phyloP scores from a whole-genome alignment of 1,139 yeast genomes.

The Yamadazyma triangularis region DNA sequence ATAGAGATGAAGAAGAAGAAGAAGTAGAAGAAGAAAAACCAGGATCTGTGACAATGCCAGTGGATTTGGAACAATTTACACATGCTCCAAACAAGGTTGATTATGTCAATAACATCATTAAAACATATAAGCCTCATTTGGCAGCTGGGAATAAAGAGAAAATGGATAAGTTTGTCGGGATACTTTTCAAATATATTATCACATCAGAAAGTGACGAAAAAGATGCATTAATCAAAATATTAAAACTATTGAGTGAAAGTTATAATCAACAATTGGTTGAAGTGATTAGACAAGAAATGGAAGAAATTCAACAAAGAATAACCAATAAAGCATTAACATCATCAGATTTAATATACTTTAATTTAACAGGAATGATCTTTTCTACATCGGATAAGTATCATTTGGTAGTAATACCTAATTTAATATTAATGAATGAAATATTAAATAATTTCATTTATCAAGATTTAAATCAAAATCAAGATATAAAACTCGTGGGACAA shows the following conservation, averaged over 20 bases:
- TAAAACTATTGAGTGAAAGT: conserved; percentile 61
- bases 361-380: conserved; percentile 69
- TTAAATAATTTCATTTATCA: conserved; percentile 30
- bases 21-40: conserved; percentile 18
- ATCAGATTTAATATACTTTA: conserved; percentile 63
- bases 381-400: conserved; percentile 97
- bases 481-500: conserved; percentile 19
- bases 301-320: conserved; percentile 48
- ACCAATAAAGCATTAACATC: conserved; percentile 23
- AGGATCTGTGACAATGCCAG: conserved; percentile 45
- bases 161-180: conserved; percentile 58
- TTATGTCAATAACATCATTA: conserved; percentile 53
- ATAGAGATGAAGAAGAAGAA: conserved; percentile 20
- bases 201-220: conserved; percentile 34
- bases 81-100: conserved; percentile 24
- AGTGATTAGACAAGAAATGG: conserved; percentile 27
- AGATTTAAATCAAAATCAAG: conserved; percentile 33
- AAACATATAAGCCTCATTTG: conserved; percentile 67
- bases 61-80: conserved; percentile 42
- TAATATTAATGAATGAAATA: conserved; percentile 67
- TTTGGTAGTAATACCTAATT: conserved; percentile 80
- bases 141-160: conserved; percentile 80
- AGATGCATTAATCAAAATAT: conserved; percentile 28
- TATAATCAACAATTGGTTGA: conserved; percentile 63
- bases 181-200: conserved; percentile 57